These are phyloP conservation scores for Sporobolomyces phaffii DNA, from an alignment of 768 basidiomycete genomes.

Conservation along the genomic window DNA sequence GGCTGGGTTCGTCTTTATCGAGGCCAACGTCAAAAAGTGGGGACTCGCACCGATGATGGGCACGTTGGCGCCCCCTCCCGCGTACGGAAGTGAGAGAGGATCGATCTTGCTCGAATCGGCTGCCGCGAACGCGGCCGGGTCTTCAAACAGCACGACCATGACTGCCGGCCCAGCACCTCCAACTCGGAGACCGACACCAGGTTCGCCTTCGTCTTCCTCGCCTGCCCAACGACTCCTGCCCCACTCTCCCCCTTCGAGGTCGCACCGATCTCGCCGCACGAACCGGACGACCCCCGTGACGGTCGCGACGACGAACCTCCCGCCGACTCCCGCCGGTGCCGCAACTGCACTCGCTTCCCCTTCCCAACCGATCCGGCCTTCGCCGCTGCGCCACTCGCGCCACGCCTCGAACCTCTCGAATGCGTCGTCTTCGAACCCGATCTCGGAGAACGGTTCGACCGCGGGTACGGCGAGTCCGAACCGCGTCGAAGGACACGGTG, in stretches of 20 bases:
- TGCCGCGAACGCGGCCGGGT: slow-evolving; percentile 46
- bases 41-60: slow-evolving; percentile 94
- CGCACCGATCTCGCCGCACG: slow-evolving; percentile 48
- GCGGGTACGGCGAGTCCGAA: too few relatives aligned
- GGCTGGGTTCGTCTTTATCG: slow-evolving; percentile 96
- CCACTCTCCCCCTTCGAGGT: neutral
- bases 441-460: slow-evolving; percentile 56
- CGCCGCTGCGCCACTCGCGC: slow-evolving; percentile 52
- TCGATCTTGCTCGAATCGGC: slow-evolving; percentile 92
- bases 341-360: slow-evolving; percentile 36
- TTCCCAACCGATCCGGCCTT: slow-evolving; percentile 41
- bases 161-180: slow-evolving; percentile 48
- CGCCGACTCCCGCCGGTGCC: slow-evolving; percentile 39
- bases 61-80: slow-evolving; percentile 92
- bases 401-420: slow-evolving; percentile 19
- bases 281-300: slow-evolving; percentile 63
- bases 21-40: slow-evolving; percentile 99
- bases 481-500: neutral
- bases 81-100: slow-evolving; percentile 93
- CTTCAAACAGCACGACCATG: neutral
- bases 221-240: neutral
- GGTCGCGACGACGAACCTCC: slow-evolving; percentile 54
- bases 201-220: neutral
- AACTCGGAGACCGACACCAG: slow-evolving; percentile 43
- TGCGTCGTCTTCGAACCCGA: neutral